Percentiles rank a stretch among this genome's conserved stretches.
Conservation (phyloP, 2,329 filamentous ascomycete genomes). For the Waltergamsia citrina region DNA sequence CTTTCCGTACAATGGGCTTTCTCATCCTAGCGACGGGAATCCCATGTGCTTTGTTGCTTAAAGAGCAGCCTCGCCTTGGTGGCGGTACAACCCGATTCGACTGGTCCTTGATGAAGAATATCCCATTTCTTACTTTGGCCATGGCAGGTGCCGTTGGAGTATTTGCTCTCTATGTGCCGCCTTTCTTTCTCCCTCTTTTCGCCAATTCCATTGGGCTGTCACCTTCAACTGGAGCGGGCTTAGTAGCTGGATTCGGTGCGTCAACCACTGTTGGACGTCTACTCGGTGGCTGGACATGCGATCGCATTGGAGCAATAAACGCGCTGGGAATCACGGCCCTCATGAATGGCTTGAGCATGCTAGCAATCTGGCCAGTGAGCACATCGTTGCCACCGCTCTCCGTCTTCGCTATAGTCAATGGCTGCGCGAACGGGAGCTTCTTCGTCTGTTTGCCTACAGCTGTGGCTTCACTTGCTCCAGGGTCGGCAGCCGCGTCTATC, state of each 20-base stretch:
- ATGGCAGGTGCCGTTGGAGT: slow-evolving; percentile 40
- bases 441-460: slow-evolving; percentile 53
- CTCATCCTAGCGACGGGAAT: slow-evolving; percentile 39
- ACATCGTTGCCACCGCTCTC: slow-evolving; percentile 39
- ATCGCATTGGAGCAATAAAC: slow-evolving; percentile 42
- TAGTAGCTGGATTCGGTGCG: slow-evolving; percentile 51
- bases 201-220: slow-evolving; percentile 39
- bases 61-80: slow-evolving; percentile 25
- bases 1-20: slow-evolving; percentile 39
- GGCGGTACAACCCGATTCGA: slow-evolving; percentile 23
- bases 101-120: slow-evolving; percentile 37
- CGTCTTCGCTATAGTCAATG: slow-evolving; percentile 47
- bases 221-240: slow-evolving; percentile 37
- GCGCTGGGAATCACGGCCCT: slow-evolving; percentile 36
- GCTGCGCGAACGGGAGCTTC: slow-evolving; percentile 48
- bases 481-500: slow-evolving; percentile 3
- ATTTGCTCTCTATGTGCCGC: slow-evolving; percentile 48
- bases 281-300: slow-evolving; percentile 38
- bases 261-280: slow-evolving; percentile 46
- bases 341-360: slow-evolving; percentile 43
- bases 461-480: slow-evolving; percentile 21
- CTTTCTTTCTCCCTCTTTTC: slow-evolving; percentile 49
- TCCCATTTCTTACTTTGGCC: slow-evolving; percentile 41
- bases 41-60: slow-evolving; percentile 40
- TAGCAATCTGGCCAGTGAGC: slow-evolving; percentile 48